These are phyloP conservation scores for Whalleya microplaca DNA, from an alignment of 2,329 filamentous ascomycete genomes.

Conservation along the genomic window DNA sequence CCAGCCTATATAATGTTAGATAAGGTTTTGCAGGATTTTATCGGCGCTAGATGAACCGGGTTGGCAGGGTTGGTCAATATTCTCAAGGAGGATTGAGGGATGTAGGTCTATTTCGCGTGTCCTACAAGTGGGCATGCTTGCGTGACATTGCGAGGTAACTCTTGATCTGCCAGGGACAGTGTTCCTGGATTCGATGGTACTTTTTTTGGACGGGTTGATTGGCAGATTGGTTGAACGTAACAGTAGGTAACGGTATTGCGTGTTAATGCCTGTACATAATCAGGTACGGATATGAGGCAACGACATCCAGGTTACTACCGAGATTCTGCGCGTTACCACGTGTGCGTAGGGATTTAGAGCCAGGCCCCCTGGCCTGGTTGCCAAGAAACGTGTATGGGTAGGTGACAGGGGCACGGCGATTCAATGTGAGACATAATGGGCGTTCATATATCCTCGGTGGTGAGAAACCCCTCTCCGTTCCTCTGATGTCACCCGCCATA, in stretches of 20 bases:
- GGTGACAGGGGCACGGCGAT: not conserved
- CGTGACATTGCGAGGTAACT: too few species aligned
- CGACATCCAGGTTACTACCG: not conserved
- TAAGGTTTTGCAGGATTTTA: too few species aligned
- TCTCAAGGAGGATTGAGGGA: too few species aligned
- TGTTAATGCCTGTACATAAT: not conserved
- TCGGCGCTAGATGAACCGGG: too few species aligned
- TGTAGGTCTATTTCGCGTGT: too few species aligned
- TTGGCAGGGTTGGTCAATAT: too few species aligned
- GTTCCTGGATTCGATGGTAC: too few species aligned
- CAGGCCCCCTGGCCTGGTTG: not conserved
- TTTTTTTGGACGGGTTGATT: not conserved
- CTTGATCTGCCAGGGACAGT: too few species aligned
- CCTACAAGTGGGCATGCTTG: too few species aligned
- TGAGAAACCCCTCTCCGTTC: not conserved
- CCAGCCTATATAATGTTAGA: too few species aligned
- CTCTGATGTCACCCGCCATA: not conserved
- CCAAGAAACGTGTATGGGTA: not conserved
- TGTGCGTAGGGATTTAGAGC: constrained; percentile 11
- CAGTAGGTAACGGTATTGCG: not conserved
- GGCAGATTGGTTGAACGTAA: constrained; percentile 1
- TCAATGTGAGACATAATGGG: not conserved
- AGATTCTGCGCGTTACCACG: constrained; percentile 8
- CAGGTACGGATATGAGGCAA: too few species aligned
- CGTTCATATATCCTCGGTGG: not conserved